phyloP scores from a whole-genome alignment of 371 early-diverging fungal species.

The Mucor ambiguus region DNA sequence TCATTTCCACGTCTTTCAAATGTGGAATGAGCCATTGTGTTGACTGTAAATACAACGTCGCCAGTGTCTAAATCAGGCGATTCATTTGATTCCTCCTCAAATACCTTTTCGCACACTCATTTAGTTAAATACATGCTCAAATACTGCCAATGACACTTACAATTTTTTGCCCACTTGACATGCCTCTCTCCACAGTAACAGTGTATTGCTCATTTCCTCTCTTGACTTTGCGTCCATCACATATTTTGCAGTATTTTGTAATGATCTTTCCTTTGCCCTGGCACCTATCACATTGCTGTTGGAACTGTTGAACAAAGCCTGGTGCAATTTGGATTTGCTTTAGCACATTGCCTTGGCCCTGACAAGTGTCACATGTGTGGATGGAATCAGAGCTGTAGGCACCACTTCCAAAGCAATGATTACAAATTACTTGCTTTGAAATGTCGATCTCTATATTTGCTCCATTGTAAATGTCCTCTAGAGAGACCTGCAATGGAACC shows the following conservation, averaged over 20 bases:
- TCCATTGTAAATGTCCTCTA: constrained; percentile 91
- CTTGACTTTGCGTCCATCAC: constrained; percentile 83
- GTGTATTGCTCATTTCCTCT: constrained; percentile 83
- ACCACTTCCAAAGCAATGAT: constrained; percentile 93
- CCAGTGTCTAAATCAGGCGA: constrained; percentile 87
- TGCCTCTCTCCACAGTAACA: constrained; percentile 85
- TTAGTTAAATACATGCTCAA: not conserved
- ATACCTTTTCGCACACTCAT: constrained; percentile 24
- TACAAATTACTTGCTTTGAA: constrained; percentile 89
- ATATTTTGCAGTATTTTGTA: constrained; percentile 75
- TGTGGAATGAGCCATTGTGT: constrained; percentile 74
- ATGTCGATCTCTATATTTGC: constrained; percentile 85
- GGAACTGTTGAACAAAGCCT: constrained; percentile 93
- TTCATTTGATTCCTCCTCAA: constrained; percentile 94
- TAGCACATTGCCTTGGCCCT: constrained; percentile 82
- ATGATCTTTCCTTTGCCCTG: constrained; percentile 90
- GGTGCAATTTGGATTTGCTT: constrained; percentile 87
- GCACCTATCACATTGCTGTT: constrained; percentile 89
- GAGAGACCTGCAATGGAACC: constrained; percentile 75
- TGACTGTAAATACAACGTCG: constrained; percentile 84
- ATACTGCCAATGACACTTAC: not conserved
- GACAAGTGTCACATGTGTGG: constrained; percentile 76
- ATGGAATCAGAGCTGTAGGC: constrained; percentile 86
- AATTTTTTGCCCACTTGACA: constrained; percentile 79
- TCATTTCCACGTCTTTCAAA: constrained; percentile 86